Conservation (phyloP, 805 yeast genomes). For the Metschnikowia orientalis region DNA sequence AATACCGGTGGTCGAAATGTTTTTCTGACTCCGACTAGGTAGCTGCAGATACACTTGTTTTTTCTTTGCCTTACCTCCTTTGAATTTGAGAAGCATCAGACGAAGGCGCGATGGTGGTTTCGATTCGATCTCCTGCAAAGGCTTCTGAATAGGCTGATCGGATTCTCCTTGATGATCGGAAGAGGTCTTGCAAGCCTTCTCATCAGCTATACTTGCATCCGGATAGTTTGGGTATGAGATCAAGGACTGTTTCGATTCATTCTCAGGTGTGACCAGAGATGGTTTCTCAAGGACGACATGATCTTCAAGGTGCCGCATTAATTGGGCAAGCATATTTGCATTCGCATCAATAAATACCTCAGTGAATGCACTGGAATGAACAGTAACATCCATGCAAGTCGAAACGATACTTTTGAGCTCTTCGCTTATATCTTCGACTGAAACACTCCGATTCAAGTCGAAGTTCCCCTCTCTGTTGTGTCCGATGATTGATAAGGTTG, state of each 20-base stretch:
- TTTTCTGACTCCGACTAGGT: slow-evolving; percentile 3
- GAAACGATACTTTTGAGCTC: slow-evolving; percentile 22
- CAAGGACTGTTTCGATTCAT: background rate
- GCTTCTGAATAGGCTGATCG: too few species aligned
- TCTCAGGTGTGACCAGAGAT: slow-evolving; percentile 1
- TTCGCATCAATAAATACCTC: slow-evolving; percentile 12
- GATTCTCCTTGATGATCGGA: background rate
- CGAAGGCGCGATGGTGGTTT: background rate
- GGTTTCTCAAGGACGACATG: slow-evolving; percentile 2
- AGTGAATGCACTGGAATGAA: slow-evolving; percentile 23
- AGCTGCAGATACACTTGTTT: background rate
- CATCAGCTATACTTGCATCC: background rate
- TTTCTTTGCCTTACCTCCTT: slow-evolving; percentile 1
- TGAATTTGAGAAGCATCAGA: slow-evolving; percentile 2
- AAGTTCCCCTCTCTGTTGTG: slow-evolving; percentile 12
- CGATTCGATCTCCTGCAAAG: too few species aligned
- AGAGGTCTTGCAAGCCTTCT: background rate
- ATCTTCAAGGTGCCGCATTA: too few species aligned
- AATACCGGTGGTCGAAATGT: slow-evolving; percentile 18
- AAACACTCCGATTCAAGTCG: slow-evolving; percentile 21
- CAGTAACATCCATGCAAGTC: slow-evolving; percentile 18
- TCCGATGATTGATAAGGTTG: slow-evolving; percentile 14
- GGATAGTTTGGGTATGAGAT: too few species aligned
- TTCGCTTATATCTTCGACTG: slow-evolving; percentile 19
- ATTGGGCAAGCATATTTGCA: slow-evolving; percentile 3